Base-by-base conservation (phyloP, 768 basidiomycete species). In the Pleurotus cornucopiae region DNA sequence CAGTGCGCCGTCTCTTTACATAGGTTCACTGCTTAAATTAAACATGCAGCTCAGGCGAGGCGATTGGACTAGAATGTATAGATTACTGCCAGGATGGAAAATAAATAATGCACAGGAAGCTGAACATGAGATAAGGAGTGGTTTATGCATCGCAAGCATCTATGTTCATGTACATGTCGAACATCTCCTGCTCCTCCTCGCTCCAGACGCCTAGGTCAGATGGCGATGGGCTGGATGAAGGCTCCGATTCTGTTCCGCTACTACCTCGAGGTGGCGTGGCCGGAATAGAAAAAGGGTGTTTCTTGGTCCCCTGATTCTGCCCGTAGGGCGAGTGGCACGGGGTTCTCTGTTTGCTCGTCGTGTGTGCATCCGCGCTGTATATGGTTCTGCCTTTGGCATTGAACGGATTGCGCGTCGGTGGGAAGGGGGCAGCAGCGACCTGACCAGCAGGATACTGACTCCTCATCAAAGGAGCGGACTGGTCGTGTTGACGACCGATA, bases 91-190 rank as follows among this genome's bases (percentile, higher is more conserved):
- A 34, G 30, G 30, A 34, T 21, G 16, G 16, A 51, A 26, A 38
- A 16, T 16, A 16, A 51, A 25, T 13, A 25, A 18, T 23, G 30
- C 9, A 34, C 2, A 34, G 30, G 30, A 34, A 34, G 30, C 30
- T 34, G 11, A 34, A 25, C 23, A 25, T 47, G 5, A 16, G 26
- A 20, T 38, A 49, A 49, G 11, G 30, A 34, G 30, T 9, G 30
- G 30, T 34, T 30, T 34, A 30, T 44, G 20, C n/a, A 9, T 44
- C 26, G 25, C 54, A 57, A 54, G 39, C 60, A 21, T 61, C 69
- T 30, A 63, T 60, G 56, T 72, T 65, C 51, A 77, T 77, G 58
- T 75, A 81, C 68, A 67, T 54, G 14, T 66, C 66, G 64, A 79
- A 80, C 69, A 79, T 66, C 62, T 64, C 66, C 14, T 67, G 63